Base-by-base conservation (phyloP, 345 rosid genomes). In the Hibiscus trionum region DNA sequence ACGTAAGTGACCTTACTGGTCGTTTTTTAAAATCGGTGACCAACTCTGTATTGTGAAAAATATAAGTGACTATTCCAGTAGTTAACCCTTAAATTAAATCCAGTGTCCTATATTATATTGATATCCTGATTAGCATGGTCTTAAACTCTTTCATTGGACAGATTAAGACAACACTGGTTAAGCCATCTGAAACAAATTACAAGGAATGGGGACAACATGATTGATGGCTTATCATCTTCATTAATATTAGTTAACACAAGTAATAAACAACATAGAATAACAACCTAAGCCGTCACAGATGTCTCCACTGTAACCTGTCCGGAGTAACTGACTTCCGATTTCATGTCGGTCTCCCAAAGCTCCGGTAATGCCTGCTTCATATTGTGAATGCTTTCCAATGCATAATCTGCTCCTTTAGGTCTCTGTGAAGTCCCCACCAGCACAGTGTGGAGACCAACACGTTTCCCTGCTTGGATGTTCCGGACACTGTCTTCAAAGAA, bases 401-500 rank as follows among this genome's bases (percentile, higher is more conserved):
- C 88, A 69, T 82, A 87, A 71, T 89, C 95, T 77, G 90, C 86
- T 0, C 90, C 95, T 81, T 86, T 84, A 7, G 79, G 79, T 79
- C 88, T 83, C 47, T 80, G 87, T 1, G 90, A 87, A 31, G 79
- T 82, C 50, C 95, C 91, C 49, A 89, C 91, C 87, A 83, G 83
- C 50, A 89, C 91, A 1, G 95, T 89, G 72, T 87, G 65, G 46
- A 87, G 90, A 1, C 88, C 91, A 2, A 87, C 81, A 6, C 86
- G 84, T 71, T 89, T 89, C 19, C 91, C 95, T 26, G 95, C 84
- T 71, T 80, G 90, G 33, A 83, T 86, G 82, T 89, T 89, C 4
- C 95, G 86, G 64, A 87, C 87, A 33, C 91, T 87, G 61, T 87
- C 95, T 10, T 89, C 95, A 7, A 89, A 89, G 84, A 89, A 87